phyloP scores from a whole-genome alignment of 495 filamentous ascomycete species.

The Darksidea phi region DNA sequence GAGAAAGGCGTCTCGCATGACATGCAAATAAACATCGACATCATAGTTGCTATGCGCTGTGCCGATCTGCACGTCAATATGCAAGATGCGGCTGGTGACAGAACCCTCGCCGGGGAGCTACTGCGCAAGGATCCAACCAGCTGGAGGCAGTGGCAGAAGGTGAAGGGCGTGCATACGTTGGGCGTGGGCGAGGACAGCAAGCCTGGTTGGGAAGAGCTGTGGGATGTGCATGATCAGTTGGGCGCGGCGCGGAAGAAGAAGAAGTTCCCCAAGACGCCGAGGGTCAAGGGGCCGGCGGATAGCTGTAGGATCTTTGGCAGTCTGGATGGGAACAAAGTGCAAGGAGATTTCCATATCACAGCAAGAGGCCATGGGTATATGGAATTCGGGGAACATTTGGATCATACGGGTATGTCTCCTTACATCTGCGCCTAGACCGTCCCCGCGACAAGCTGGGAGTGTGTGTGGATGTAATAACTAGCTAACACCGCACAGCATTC shows the following conservation, averaged over 20 bases:
- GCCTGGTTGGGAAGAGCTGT: conserved; percentile 54
- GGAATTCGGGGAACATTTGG: conserved; percentile 76
- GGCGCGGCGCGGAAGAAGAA: conserved; percentile 60
- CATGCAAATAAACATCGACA: conserved; percentile 93
- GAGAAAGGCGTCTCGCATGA: conserved; percentile 86
- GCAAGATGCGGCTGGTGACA: conserved; percentile 90
- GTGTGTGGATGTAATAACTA: too few species aligned
- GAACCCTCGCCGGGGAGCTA: conserved; percentile 76
- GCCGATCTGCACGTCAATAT: conserved; percentile 89
- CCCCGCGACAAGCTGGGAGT: too few species aligned
- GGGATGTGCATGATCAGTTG: conserved; percentile 72
- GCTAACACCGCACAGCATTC: conserved; percentile 59
- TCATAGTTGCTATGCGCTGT: conserved; percentile 90
- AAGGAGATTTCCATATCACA: conserved; percentile 98
- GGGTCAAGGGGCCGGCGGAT: conserved; percentile 57
- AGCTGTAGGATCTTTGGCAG: conserved; percentile 86
- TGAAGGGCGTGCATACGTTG: conserved; percentile 64
- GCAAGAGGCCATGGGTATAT: conserved; percentile 91
- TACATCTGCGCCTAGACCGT: too few species aligned
- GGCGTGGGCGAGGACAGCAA: conserved; percentile 48
- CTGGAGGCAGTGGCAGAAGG: conserved; percentile 80
- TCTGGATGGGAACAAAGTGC: conserved; percentile 90
- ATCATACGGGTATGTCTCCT: conserved; percentile 68
- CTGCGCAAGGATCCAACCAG: conserved; percentile 73
- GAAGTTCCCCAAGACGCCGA: conserved; percentile 71